Percentiles rank a stretch among this genome's conserved stretches.
These are phyloP conservation scores for Huntiella omanensis DNA, from an alignment of 2,329 filamentous ascomycete species.

Conservation along the genomic window DNA sequence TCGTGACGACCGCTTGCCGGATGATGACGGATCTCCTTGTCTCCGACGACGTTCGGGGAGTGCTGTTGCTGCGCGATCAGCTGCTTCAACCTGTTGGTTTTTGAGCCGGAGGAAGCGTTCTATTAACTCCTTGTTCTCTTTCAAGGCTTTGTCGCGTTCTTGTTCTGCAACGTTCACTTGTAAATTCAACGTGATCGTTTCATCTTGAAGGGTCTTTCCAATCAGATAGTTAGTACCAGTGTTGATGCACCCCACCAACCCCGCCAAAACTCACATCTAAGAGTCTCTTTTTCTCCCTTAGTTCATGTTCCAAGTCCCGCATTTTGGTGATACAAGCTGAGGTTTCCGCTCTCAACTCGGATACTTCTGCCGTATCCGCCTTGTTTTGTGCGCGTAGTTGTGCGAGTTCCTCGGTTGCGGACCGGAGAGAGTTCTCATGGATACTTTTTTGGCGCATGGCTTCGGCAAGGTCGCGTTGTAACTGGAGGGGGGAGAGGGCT, in stretches of 20 bases:
- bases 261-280: conserved; percentile 37
- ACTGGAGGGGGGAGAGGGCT: conserved; percentile 20
- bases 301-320: conserved; percentile 68
- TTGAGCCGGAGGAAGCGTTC: conserved; percentile 83
- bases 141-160: conserved; percentile 49
- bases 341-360: conserved; percentile 42
- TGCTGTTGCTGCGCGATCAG: background rate
- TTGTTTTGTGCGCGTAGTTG: conserved; percentile 40
- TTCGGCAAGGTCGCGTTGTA: conserved; percentile 53
- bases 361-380: conserved; percentile 42
- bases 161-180: conserved; percentile 77
- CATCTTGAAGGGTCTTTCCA: conserved; percentile 64
- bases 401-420: conserved; percentile 43
- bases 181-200: conserved; percentile 71
- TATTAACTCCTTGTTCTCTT: conserved; percentile 76
- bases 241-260: no score
- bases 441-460: conserved; percentile 57
- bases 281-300: conserved; percentile 65
- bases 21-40: conserved; percentile 13
- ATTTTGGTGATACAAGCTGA: conserved; percentile 44
- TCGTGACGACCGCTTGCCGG: background rate
- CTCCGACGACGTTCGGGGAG: conserved; percentile 46
- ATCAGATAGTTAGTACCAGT: background rate
- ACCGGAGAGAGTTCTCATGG: conserved; percentile 43
- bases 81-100: conserved; percentile 52